These are phyloP conservation scores for Halophytophthora polymorphica DNA, from an alignment of 352 stramenopile genomes.

Conservation along the genomic window DNA sequence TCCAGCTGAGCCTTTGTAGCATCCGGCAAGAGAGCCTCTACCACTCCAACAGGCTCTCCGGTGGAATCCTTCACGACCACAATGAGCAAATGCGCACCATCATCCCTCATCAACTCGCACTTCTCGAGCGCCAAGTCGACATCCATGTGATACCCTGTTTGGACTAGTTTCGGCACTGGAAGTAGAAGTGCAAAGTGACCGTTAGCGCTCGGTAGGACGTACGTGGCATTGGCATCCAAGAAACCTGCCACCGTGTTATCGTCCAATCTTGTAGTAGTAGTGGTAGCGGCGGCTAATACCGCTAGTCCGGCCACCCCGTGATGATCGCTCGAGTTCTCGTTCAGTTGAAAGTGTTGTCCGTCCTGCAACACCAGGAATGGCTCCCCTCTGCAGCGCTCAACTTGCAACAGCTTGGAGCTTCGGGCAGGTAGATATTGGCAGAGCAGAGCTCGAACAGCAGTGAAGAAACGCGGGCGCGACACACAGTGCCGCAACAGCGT, in stretches of 20 bases:
- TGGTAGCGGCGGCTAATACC: background rate
- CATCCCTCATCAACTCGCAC: background rate
- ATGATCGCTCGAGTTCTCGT: background rate
- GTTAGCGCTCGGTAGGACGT: constrained; percentile 10
- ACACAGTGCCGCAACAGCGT: constrained; percentile 39
- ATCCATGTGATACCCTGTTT: constrained; percentile 2
- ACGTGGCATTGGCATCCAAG: background rate
- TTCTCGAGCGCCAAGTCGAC: constrained; percentile 11
- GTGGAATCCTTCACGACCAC: constrained; percentile 8
- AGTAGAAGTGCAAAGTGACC: constrained; percentile 15
- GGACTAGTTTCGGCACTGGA: constrained; percentile 3
- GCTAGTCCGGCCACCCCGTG: constrained; percentile 1
- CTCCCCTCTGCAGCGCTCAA: constrained; percentile 12
- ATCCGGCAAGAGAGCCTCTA: constrained; percentile 14
- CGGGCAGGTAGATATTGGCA: constrained; percentile 35
- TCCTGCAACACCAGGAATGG: constrained; percentile 11
- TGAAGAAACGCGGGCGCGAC: constrained; percentile 33
- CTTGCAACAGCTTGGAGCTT: constrained; percentile 23
- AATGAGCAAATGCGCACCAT: constrained; percentile 11
- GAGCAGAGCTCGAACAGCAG: constrained; percentile 36
- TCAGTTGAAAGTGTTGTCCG: constrained; percentile 3
- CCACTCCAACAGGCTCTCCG: constrained; percentile 6
- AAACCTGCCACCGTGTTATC: too few relatives aligned
- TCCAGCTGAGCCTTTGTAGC: constrained; percentile 1
- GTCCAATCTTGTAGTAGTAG: too few relatives aligned